phyloP scores from a whole-genome alignment of 768 basidiomycete species.

The Mycena rosella region DNA sequence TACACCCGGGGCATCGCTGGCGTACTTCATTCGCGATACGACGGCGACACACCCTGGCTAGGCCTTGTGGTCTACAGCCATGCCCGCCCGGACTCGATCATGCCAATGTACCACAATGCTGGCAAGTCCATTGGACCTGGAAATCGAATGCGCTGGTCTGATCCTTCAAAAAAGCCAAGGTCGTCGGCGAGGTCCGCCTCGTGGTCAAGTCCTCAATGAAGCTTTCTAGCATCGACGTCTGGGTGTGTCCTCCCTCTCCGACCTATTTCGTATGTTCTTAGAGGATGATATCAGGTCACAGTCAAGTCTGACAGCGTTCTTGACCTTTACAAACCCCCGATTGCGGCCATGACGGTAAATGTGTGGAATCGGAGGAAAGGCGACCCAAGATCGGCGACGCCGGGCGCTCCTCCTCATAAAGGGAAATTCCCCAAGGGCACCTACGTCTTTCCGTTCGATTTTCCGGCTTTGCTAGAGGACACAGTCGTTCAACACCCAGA shows the following conservation, averaged over 20 bases:
- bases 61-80: slow-evolving; percentile 28
- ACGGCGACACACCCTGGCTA: slow-evolving; percentile 19
- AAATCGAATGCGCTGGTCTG: neutral
- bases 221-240: neutral
- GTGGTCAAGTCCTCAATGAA: neutral
- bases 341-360: slow-evolving; percentile 7
- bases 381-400: neutral
- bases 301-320: slow-evolving; percentile 16
- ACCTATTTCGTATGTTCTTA: neutral
- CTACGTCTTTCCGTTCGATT: slow-evolving; percentile 26
- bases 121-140: neutral
- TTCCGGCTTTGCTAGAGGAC: slow-evolving; percentile 10
- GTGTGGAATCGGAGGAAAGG: neutral
- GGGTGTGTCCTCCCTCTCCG: neutral
- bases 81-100: slow-evolving; percentile 3
- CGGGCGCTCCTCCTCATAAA: neutral
- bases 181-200: neutral
- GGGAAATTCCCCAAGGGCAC: slow-evolving; percentile 25
- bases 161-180: neutral
- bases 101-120: slow-evolving; percentile 20
- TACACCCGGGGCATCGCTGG: slow-evolving; percentile 7
- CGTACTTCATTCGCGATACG: slow-evolving; percentile 17
- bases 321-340: slow-evolving; percentile 19
- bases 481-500: slow-evolving; percentile 5
- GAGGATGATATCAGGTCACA: slow-evolving; percentile 7